Base-by-base conservation (phyloP, 345 rosid species). In the Citrus unshiu region DNA sequence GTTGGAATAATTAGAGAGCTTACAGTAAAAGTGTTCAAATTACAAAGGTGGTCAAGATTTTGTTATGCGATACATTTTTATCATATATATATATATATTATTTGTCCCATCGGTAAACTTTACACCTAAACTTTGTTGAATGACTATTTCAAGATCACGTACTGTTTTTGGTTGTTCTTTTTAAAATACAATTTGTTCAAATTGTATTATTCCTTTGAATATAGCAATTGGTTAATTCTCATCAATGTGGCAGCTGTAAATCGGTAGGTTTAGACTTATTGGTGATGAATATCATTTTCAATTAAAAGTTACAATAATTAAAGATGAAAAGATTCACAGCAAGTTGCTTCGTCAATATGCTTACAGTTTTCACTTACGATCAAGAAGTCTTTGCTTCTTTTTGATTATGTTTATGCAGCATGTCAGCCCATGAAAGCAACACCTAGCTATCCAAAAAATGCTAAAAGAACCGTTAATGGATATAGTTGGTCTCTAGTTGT, bases 291-390 rank as follows among this genome's bases (percentile, higher is more conserved):
- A 43, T 43, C 51, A 43, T 12, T 43, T 43, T 43, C 51, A n/a
- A 57, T 59, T 24, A 25, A 40, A 62, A 37, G 78, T 68, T 75
- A 4, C 68, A 78, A 75, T 63, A 18, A 7, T 2, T 43, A 43
- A 43, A 43, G 16, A 62, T 67, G 82, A 77, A 79, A 32, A 27
- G 66, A 82, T 79, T 9, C 22, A 35, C 3, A 58, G 72, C 83
- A 70, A 80, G 63, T 79, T 64, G 84, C 35, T 22, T 2, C 18
- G 60, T 35, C 57, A 49, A 79, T 66, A 25, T 30, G 67, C 67
- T 30, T 10, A 69, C 37, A 37, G 37, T 69, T 70, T 13, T 74
- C 69, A 68, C 69, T 43, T 43, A 3, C 51, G 51, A 24, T 40
- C 16, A 68, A 29, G 29, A 4, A 29, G 34, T 69, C 32, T 10